Conservation (phyloP, 202 grass and related monocot species). For the Setaria italica region DNA sequence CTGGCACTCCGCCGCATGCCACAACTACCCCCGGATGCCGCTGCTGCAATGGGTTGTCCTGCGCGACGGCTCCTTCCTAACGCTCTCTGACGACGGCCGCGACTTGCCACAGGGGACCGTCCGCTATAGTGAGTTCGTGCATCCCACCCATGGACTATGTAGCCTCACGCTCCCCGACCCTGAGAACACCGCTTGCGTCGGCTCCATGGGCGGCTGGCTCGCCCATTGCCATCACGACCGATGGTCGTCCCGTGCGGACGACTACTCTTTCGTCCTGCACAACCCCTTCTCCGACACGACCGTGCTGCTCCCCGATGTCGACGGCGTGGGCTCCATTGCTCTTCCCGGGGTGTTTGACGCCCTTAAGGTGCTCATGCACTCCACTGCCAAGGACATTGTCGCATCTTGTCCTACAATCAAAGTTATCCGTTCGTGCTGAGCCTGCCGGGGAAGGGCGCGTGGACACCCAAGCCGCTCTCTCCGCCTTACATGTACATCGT, state of each 20-base stretch:
- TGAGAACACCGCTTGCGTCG: background rate
- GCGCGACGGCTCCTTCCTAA: background rate
- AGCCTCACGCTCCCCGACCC: background rate
- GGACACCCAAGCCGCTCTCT: background rate
- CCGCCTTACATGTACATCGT: background rate
- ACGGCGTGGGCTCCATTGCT: background rate
- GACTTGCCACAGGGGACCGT: background rate
- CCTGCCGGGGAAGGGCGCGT: background rate
- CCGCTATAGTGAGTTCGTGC: background rate
- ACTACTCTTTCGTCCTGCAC: background rate
- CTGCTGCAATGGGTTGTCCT: background rate
- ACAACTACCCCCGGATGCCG: background rate
- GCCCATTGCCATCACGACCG: background rate
- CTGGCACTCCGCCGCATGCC: background rate
- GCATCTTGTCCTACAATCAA: background rate
- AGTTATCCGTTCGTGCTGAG: background rate
- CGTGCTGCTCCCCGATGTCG: background rate
- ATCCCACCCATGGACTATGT: background rate
- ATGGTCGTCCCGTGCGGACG: no score
- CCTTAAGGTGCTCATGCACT: constrained; percentile 8
- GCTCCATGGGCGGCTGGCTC: constrained; percentile 2
- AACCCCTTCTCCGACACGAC: background rate
- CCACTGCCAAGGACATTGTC: background rate
- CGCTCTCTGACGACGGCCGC: background rate
- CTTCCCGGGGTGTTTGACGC: no score